phyloP scores from a whole-genome alignment of 2,329 filamentous ascomycete genomes.

The Hortaea sp. region DNA sequence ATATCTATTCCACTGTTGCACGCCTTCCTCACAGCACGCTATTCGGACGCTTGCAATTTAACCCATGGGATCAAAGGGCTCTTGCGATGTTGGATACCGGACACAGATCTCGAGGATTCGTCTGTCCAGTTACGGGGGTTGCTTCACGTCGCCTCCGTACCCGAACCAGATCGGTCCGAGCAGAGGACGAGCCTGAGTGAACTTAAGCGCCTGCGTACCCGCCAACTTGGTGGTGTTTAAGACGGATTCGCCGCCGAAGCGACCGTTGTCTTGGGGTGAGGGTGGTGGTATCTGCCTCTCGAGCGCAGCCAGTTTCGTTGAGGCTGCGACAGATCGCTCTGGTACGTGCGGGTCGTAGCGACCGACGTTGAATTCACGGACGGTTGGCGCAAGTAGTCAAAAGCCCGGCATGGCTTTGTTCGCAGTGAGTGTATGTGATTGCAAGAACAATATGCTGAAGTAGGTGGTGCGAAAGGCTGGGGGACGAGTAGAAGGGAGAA shows the following conservation, averaged over 20 bases:
- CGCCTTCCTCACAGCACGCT: constrained; percentile 1
- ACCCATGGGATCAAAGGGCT: constrained; percentile 17
- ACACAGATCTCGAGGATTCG: neutral
- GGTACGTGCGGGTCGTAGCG: neutral
- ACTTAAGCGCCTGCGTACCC: constrained; percentile 62
- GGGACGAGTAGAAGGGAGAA: no score
- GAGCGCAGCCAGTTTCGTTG: neutral
- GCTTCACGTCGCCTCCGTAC: constrained; percentile 81
- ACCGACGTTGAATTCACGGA: neutral
- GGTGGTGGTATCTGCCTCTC: neutral
- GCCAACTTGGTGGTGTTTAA: constrained; percentile 78
- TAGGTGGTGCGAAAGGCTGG: no score
- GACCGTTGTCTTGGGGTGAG: constrained; percentile 5
- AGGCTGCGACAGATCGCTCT: neutral
- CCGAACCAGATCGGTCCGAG: constrained; percentile 93
- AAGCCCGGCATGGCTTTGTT: neutral
- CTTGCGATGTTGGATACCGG: neutral
- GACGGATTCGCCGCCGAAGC: constrained; percentile 26
- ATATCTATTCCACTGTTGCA: neutral
- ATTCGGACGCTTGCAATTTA: constrained; percentile 14
- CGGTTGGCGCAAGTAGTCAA: neutral
- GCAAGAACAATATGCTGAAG: no score
- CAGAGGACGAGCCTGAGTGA: constrained; percentile 76
- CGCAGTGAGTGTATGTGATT: no score
- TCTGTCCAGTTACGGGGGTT: constrained; percentile 80